phyloP scores from a whole-genome alignment of 2,329 filamentous ascomycete species.

The Fusarium sp. region DNA sequence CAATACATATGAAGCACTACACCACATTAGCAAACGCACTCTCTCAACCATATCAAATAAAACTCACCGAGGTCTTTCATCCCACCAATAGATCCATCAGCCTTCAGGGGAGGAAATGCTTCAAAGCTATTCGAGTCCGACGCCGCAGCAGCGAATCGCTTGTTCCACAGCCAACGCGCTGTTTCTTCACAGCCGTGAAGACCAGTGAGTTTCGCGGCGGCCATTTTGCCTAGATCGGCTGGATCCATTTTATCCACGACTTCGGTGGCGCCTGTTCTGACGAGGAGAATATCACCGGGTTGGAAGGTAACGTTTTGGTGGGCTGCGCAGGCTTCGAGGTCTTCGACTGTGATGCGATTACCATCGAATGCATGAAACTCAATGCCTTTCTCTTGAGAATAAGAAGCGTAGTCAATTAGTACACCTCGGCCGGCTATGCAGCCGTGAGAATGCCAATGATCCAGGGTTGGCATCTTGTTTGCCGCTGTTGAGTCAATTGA shows the following conservation, averaged over 20 bases:
- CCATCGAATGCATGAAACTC: slow-evolving; percentile 62
- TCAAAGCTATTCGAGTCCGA: slow-evolving; percentile 74
- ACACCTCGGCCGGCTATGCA: slow-evolving; percentile 57
- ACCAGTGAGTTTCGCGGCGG: slow-evolving; percentile 47
- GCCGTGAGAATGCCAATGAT: slow-evolving; percentile 61
- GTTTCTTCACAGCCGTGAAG: slow-evolving; percentile 62
- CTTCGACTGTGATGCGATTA: slow-evolving; percentile 63
- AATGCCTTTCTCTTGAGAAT: slow-evolving; percentile 61
- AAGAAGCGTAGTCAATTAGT: slow-evolving; percentile 65
- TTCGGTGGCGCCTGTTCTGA: slow-evolving; percentile 72
- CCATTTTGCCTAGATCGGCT: slow-evolving; percentile 50
- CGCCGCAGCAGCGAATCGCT: slow-evolving; percentile 73
- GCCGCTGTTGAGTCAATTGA: slow-evolving; percentile 12
- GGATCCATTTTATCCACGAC: slow-evolving; percentile 61
- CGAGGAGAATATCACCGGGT: slow-evolving; percentile 73
- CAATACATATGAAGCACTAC: slow-evolving; percentile 61
- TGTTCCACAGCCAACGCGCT: slow-evolving; percentile 75
- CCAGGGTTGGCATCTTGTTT: slow-evolving; percentile 52
- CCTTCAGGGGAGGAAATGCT: slow-evolving; percentile 65
- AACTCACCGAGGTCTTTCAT: slow-evolving; percentile 52
- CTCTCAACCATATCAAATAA: fast-evolving
- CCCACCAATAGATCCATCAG: slow-evolving; percentile 50
- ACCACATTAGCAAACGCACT: background rate
- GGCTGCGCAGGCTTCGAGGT: slow-evolving; percentile 68
- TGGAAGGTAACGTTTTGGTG: slow-evolving; percentile 72